Evolutionary conservation across 2,329 filamentous ascomycete species (phyloP).

Genomic region (Ascochyta viciae-villosae): DNA sequence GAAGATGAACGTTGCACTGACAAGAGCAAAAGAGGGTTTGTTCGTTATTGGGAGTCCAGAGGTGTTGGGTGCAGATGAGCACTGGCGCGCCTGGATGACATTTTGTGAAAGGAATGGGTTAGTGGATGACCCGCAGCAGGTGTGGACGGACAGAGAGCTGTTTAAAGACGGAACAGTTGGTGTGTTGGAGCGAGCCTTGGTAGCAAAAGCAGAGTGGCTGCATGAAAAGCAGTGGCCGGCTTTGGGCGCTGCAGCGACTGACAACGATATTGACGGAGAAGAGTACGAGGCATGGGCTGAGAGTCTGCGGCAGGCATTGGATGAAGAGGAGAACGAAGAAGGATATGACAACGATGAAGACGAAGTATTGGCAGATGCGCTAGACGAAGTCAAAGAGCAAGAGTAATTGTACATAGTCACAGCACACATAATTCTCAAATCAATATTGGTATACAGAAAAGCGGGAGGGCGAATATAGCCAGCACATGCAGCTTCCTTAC

Average conservation of each 20-base stretch:
- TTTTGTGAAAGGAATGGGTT: constrained; percentile 51
- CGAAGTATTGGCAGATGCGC: not conserved
- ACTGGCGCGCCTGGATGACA: constrained; percentile 48
- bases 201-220: constrained; percentile 26
- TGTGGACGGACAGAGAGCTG: constrained; percentile 10
- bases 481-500: too few relatives aligned
- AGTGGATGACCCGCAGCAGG: constrained; percentile 25
- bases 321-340: constrained; percentile 25
- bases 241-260: constrained; percentile 22
- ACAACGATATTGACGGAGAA: constrained; percentile 12
- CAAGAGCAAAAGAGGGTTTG: constrained; percentile 52
- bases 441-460: too few relatives aligned
- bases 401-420: not conserved
- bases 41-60: constrained; percentile 52
- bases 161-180: constrained; percentile 23
- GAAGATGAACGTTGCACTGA: constrained; percentile 56
- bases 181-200: constrained; percentile 36
- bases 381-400: not conserved
- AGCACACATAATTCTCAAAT: too few relatives aligned
- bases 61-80: constrained; percentile 46
- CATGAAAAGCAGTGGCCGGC: constrained; percentile 10
- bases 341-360: not conserved
- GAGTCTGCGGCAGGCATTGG: constrained; percentile 25
- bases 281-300: constrained; percentile 37
- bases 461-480: too few relatives aligned